Evolutionary conservation across 1,139 yeast species (phyloP), one percentile per base, ranked within the genome.

Genomic region (Taphrina wiesneri): DNA sequence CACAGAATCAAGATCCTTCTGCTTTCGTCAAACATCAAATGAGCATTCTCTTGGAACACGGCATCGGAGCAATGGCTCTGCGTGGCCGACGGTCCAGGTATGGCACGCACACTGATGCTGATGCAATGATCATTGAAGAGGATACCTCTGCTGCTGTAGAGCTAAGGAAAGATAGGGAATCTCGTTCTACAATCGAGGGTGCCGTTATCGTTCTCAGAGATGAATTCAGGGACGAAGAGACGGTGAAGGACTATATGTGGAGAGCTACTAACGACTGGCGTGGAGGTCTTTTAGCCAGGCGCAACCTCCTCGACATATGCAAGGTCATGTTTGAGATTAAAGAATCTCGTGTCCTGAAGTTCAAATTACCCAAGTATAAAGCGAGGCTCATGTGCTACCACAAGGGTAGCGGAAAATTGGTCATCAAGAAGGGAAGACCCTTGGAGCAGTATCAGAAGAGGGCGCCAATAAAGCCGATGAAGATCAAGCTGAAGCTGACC

Each of bases 61-160:
- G 87, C 0, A 76, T 92, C 6, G 86, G 93, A 30, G 76, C 81
- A 49, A 85, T 91, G n/a, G 96, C 95, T 0, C 77, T 86, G 19
- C 79, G 83, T 52, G 93, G 93, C 23, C 75, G 74, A 56, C 78
- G 67, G 62, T 59, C 47, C 17, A 59, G 62, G 11, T 60, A 59
- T 9, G 57, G 61, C 43, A 62, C 62, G 11, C 70, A 65, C n/a
- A 67, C 66, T 7, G 67, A 66, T 39, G 46, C 62, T 46, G 74
- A 76, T 1, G 79, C 76, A 57, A 78, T 81, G 66, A 78, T 80
- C 19, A 79, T 82, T 39, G 84, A 81, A 66, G 80, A 79, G 1
- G 70, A 70, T 17, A 74, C 77, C 1, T 76, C 73, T 52, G 70
- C 74, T 34, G 79, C 79, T 62, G 74, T 77, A 73, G 76, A 75